Percentiles rank a stretch among this genome's conserved stretches.
Conservation (phyloP, 352 stramenopile genomes). For the Globisporangium camurandrum region DNA sequence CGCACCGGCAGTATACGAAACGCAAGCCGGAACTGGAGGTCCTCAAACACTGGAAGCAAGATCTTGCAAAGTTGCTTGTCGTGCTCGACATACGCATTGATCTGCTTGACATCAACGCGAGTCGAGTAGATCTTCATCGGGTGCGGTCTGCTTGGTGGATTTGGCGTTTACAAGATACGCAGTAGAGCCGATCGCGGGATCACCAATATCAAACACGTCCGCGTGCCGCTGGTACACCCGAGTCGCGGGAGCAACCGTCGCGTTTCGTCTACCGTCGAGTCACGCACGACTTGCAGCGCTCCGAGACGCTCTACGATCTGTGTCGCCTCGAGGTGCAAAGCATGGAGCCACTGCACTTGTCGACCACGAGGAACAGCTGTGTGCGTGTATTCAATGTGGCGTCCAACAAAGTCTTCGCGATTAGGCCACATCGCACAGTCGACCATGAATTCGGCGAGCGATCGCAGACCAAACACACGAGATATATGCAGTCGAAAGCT, state of each 20-base stretch:
- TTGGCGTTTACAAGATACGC: neutral
- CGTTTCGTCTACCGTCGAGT: neutral
- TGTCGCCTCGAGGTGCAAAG: neutral
- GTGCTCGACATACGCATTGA: conserved; percentile 1
- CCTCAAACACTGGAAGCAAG: conserved; percentile 10
- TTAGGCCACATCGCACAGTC: neutral
- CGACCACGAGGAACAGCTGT: neutral
- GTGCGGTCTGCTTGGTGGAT: conserved; percentile 1
- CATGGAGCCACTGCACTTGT: neutral
- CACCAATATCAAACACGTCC: conserved; percentile 1
- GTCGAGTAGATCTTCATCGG: conserved; percentile 2
- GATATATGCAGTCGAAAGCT: conserved; percentile 3
- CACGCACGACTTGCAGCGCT: neutral
- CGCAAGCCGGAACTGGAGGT: conserved; percentile 12
- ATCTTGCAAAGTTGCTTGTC: conserved; percentile 1
- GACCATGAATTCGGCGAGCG: neutral
- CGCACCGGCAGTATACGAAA: conserved; percentile 8
- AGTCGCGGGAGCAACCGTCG: neutral
- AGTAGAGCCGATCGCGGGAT: conserved; percentile 2
- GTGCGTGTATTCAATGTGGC: neutral
- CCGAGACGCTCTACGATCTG: neutral
- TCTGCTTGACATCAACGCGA: neutral
- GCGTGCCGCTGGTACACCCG: neutral
- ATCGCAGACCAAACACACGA: neutral
- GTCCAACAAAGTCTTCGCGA: neutral